A percentile compares a stretch with the other conserved stretches of the same genome.
phyloP scores from a whole-genome alignment of 2,329 filamentous ascomycete genomes.

The Nemania abortiva region DNA sequence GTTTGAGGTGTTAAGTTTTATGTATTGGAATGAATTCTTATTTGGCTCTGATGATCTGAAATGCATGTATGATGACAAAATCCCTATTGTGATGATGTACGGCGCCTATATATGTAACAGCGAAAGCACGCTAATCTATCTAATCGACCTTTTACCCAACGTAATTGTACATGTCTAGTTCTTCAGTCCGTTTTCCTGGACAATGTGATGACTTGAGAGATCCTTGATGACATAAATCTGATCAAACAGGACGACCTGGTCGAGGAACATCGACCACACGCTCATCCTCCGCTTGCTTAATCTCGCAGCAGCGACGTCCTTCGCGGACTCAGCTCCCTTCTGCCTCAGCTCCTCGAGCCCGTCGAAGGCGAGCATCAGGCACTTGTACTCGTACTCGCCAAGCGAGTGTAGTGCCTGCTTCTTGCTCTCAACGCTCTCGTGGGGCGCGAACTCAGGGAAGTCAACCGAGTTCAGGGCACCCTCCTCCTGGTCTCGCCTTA shows the following conservation, averaged over 20 bases:
- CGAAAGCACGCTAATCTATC: conserved; percentile 14
- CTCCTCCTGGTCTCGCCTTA: conserved; percentile 49
- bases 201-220: conserved; percentile 40
- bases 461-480: conserved; percentile 51
- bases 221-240: conserved; percentile 54
- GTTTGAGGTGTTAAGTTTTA: no score
- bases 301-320: conserved; percentile 29
- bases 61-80: no score
- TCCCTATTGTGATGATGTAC: no score
- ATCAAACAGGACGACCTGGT: conserved; percentile 53
- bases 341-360: conserved; percentile 32
- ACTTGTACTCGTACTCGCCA: conserved; percentile 49
- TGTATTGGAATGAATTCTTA: no score
- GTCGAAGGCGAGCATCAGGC: conserved; percentile 37
- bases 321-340: conserved; percentile 14
- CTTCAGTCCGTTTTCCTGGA: conserved; percentile 26
- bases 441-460: conserved; percentile 49
- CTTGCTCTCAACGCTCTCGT: conserved; percentile 22
- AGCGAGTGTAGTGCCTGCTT: conserved; percentile 37
- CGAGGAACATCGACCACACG: conserved; percentile 47
- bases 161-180: conserved; percentile 25
- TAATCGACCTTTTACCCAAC: conserved; percentile 3
- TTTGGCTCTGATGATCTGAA: no score
- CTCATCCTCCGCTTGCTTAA: conserved; percentile 33
- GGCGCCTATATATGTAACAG: not conserved